Percentiles rank a stretch among this genome's conserved stretches.
Conservation (phyloP, 1,284 basidiomycete species). For the Earliella scabrosa region DNA sequence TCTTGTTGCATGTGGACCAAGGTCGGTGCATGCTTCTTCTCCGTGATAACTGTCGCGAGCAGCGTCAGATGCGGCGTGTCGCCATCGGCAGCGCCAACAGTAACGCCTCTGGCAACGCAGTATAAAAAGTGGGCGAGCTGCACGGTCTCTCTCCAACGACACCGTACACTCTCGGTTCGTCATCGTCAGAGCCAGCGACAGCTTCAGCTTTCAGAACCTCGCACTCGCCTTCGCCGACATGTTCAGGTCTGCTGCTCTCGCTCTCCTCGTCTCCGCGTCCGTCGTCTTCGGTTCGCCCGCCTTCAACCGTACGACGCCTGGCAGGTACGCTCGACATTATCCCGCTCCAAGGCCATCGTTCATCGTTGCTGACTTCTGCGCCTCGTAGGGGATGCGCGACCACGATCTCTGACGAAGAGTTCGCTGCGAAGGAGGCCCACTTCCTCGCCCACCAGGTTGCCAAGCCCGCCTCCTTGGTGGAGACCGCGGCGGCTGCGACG, state of each 20-base stretch:
- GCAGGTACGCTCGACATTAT: no score
- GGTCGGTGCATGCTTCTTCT: background rate
- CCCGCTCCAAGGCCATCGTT: no score
- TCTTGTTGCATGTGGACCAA: conserved; percentile 3
- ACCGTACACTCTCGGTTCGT: conserved; percentile 6
- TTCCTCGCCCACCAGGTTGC: conserved; percentile 46
- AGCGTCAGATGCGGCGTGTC: background rate
- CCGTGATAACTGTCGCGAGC: conserved; percentile 5
- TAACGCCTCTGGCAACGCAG: background rate
- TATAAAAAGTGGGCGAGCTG: conserved; percentile 1
- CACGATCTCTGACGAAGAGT: conserved; percentile 39
- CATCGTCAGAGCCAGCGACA: conserved; percentile 1
- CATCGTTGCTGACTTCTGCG: conserved; percentile 3
- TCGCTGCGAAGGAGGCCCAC: conserved; percentile 45
- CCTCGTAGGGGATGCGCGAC: conserved; percentile 41
- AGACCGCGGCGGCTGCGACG: conserved; percentile 36
- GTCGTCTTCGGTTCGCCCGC: conserved; percentile 8
- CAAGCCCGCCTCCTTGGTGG: conserved; percentile 31
- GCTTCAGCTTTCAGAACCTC: conserved; percentile 6
- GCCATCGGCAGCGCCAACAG: background rate
- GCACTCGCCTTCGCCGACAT: conserved; percentile 9
- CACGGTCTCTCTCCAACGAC: background rate
- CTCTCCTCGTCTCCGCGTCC: conserved; percentile 14
- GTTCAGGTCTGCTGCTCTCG: conserved; percentile 17
- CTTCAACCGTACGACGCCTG: no score